These are phyloP conservation scores for Trichophyton equinum DNA, from an alignment of 2,329 filamentous ascomycete species.

Conservation along the genomic window DNA sequence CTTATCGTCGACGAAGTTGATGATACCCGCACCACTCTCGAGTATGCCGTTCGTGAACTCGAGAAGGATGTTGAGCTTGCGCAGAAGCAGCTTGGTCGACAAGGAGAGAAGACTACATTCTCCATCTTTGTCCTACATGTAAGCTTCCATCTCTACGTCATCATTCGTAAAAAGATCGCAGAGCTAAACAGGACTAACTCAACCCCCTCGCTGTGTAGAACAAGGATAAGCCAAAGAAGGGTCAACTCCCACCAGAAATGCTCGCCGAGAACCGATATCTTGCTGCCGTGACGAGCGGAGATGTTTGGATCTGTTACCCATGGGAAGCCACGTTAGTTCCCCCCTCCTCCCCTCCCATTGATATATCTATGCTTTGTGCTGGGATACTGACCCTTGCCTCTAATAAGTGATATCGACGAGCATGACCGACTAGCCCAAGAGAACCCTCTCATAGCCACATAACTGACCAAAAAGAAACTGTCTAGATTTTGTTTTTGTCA, in stretches of 20 bases:
- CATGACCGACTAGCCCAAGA: constrained; percentile 57
- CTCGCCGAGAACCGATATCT: constrained; percentile 60
- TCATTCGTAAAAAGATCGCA: not conserved
- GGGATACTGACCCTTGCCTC: not conserved
- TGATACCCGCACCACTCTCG: constrained; percentile 84
- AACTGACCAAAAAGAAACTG: not conserved
- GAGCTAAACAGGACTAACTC: not conserved
- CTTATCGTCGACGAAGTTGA: constrained; percentile 93
- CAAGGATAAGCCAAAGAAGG: constrained; percentile 97
- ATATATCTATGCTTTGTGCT: not conserved
- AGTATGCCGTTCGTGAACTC: constrained; percentile 85
- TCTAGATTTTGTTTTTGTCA: not conserved
- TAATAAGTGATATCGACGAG: constrained; percentile 65
- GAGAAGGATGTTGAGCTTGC: constrained; percentile 87
- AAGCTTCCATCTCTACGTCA: constrained; percentile 26
- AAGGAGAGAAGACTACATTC: constrained; percentile 68
- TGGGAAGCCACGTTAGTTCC: constrained; percentile 70
- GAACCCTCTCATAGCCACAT: constrained; percentile 4
- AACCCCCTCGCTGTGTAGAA: constrained; percentile 45
- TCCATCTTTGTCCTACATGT: constrained; percentile 92
- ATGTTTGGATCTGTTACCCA: constrained; percentile 98
- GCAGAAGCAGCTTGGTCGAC: constrained; percentile 56
- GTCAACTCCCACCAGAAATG: constrained; percentile 65
- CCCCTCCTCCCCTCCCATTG: not conserved
- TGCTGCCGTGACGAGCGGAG: constrained; percentile 76